These are phyloP conservation scores for Panicum miliaceum DNA, from an alignment of 176 grass and related monocot species.

Conservation along the genomic window DNA sequence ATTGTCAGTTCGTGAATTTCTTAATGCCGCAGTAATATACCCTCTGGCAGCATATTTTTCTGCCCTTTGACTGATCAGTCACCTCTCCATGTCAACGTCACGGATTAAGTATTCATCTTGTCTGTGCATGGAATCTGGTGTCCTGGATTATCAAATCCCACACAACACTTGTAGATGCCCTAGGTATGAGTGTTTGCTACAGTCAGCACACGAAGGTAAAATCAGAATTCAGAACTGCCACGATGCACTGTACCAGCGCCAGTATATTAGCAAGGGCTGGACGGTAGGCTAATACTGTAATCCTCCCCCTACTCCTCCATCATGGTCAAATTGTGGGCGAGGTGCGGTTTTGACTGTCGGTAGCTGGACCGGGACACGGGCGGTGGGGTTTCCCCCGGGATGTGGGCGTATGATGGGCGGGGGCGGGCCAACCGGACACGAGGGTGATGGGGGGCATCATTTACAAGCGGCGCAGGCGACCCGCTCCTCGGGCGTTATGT, in stretches of 20 bases:
- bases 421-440: conserved; percentile 35
- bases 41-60: conserved; percentile 18
- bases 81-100: conserved; percentile 43
- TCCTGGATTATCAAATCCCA: conserved; percentile 41
- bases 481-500: conserved; percentile 59
- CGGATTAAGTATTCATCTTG: conserved; percentile 49
- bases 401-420: conserved; percentile 33
- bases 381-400: conserved; percentile 12
- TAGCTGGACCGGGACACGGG: conserved; percentile 50
- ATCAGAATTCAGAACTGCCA: neutral
- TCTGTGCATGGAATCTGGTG: conserved; percentile 50
- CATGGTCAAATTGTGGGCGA: conserved; percentile 39
- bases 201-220: conserved; percentile 31
- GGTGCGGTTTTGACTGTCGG: conserved; percentile 55
- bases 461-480: conserved; percentile 50
- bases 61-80: conserved; percentile 42
- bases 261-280: neutral
- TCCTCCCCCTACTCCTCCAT: conserved; percentile 6
- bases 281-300: neutral
- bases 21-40: conserved; percentile 41
- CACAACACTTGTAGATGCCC: conserved; percentile 35
- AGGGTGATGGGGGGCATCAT: conserved; percentile 23
- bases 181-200: conserved; percentile 42
- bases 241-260: conserved; percentile 13
- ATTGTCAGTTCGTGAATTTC: conserved; percentile 47